phyloP scores from a whole-genome alignment of 2,329 filamentous ascomycete species.

The Microdochium nivale region DNA sequence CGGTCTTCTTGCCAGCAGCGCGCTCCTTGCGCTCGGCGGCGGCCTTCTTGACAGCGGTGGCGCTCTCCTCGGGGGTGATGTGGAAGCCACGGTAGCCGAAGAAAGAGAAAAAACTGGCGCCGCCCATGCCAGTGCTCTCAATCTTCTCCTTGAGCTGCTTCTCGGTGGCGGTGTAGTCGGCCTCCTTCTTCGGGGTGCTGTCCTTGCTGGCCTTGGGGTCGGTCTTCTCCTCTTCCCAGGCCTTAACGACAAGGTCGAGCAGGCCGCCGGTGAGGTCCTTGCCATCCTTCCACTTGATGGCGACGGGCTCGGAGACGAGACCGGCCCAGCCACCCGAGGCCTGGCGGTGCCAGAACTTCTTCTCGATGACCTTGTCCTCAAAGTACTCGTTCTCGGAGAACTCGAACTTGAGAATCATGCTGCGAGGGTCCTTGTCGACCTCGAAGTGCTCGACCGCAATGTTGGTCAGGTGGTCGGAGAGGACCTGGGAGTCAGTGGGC shows the following conservation, averaged over 20 bases:
- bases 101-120: conserved; percentile 77
- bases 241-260: conserved; percentile 61
- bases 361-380: conserved; percentile 68
- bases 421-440: conserved; percentile 68
- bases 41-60: conserved; percentile 51
- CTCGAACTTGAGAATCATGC: conserved; percentile 67
- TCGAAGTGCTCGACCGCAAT: conserved; percentile 76
- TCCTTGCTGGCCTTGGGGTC: conserved; percentile 24
- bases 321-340: conserved; percentile 61
- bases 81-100: conserved; percentile 71
- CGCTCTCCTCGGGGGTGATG: conserved; percentile 65
- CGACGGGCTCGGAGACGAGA: conserved; percentile 80
- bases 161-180: conserved; percentile 33
- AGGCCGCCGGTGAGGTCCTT: conserved; percentile 80
- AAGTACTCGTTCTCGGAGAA: conserved; percentile 81
- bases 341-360: conserved; percentile 83
- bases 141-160: conserved; percentile 45
- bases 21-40: conserved; percentile 43
- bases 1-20: conserved; percentile 41
- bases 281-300: conserved; percentile 78
- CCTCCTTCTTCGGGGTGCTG: conserved; percentile 17
- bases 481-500: conserved; percentile 65
- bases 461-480: conserved; percentile 58
- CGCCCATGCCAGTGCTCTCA: conserved; percentile 52
- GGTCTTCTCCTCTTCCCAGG: conserved; percentile 54